Percentiles rank a stretch among this genome's conserved stretches.
These are phyloP conservation scores for Cladosporium sp. DNA, from an alignment of 2,329 filamentous ascomycete genomes.

Conservation along the genomic window DNA sequence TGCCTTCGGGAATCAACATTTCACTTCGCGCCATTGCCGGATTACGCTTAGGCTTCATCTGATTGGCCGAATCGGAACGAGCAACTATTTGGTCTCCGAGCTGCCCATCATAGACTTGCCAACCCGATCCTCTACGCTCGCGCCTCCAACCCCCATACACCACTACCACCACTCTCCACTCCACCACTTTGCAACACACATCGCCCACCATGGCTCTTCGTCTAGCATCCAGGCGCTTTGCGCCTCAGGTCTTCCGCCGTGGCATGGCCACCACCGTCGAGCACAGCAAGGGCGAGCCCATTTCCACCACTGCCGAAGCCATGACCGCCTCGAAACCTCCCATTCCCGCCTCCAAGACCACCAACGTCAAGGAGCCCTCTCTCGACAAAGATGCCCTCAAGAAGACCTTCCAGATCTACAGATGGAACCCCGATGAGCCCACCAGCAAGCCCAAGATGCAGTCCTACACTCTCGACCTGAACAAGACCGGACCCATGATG, in stretches of 20 bases:
- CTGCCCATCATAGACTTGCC: background rate
- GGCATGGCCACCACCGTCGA: slow-evolving; percentile 34
- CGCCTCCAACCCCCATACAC: slow-evolving; percentile 5
- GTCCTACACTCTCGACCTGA: slow-evolving; percentile 88
- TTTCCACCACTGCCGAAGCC: slow-evolving; percentile 26
- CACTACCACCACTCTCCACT: slow-evolving; percentile 18
- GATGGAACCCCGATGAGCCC: slow-evolving; percentile 94
- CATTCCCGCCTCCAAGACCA: slow-evolving; percentile 50
- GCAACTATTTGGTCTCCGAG: too few species aligned
- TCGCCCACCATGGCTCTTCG: slow-evolving; percentile 30
- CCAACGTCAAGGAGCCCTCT: slow-evolving; percentile 58
- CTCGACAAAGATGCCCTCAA: slow-evolving; percentile 55
- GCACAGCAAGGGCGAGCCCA: slow-evolving; percentile 29
- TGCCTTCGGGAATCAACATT: background rate
- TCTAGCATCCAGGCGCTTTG: slow-evolving; percentile 33
- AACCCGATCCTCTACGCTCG: background rate
- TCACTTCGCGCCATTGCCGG: background rate
- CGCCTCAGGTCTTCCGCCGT: slow-evolving; percentile 30
- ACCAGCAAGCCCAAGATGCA: slow-evolving; percentile 94
- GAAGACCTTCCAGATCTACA: slow-evolving; percentile 98
- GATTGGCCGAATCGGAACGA: background rate
- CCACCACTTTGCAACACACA: slow-evolving; percentile 12
- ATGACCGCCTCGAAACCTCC: slow-evolving; percentile 28
- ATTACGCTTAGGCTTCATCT: background rate
- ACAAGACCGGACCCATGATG: slow-evolving; percentile 99